These are phyloP conservation scores for Penicillium sp. DNA, from an alignment of 2,329 filamentous ascomycete genomes.

Conservation along the genomic window DNA sequence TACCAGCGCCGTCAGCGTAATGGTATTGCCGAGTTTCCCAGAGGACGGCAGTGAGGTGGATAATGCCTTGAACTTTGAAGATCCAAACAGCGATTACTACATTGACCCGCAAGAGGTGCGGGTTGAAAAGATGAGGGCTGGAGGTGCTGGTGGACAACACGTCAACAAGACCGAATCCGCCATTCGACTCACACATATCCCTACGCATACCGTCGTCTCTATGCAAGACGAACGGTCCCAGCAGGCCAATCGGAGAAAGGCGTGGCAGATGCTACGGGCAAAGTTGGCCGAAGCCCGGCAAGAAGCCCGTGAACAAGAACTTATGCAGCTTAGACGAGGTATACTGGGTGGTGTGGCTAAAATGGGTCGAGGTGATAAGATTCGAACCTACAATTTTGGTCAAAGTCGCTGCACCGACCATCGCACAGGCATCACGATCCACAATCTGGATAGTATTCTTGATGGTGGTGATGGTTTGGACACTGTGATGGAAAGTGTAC, in stretches of 20 bases:
- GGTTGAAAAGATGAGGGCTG: conserved; percentile 84
- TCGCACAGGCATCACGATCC: conserved; percentile 72
- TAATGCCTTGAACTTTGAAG: conserved; percentile 64
- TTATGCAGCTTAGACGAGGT: conserved; percentile 69
- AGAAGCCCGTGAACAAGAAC: conserved; percentile 79
- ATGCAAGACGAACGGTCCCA: conserved; percentile 95
- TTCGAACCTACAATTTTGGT: conserved; percentile 82
- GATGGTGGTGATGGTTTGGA: conserved; percentile 71
- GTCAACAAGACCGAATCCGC: conserved; percentile 98
- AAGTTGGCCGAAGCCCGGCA: conserved; percentile 75
- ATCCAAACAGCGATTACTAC: conserved; percentile 90
- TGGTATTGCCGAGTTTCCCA: conserved; percentile 84
- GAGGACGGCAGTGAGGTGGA: conserved; percentile 50
- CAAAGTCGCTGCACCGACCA: conserved; percentile 87
- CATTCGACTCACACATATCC: conserved; percentile 84
- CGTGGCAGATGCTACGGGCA: conserved; percentile 80
- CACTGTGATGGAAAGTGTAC: conserved; percentile 73
- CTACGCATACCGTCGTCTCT: conserved; percentile 79
- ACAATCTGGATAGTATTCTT: conserved; percentile 78
- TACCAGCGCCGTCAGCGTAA: conserved; percentile 86
- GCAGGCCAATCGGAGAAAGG: conserved; percentile 79
- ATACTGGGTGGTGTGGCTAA: conserved; percentile 73
- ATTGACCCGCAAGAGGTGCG: conserved; percentile 79
- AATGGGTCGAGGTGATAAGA: conserved; percentile 89
- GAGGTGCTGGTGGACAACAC: conserved; percentile 92